Conservation (phyloP, 805 yeast genomes). For the Monosporozyma aerobia region DNA sequence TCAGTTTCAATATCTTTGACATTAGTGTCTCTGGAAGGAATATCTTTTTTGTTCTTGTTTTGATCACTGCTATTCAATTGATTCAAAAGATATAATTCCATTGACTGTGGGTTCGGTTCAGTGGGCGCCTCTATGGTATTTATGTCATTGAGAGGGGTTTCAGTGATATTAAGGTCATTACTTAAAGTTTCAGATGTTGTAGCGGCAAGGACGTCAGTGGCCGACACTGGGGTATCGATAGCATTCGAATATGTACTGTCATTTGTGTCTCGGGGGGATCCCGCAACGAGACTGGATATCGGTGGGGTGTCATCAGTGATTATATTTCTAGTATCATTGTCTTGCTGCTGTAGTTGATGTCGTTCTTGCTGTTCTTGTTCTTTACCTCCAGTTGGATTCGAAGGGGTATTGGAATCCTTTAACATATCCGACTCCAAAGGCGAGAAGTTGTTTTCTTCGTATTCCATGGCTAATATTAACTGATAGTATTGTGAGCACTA, state of each 20-base stretch:
- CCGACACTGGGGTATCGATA: background rate
- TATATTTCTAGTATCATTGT: background rate
- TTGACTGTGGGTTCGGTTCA: background rate
- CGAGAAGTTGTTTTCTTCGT: conserved; percentile 10
- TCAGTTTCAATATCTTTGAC: background rate
- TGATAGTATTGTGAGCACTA: background rate
- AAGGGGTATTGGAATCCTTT: background rate
- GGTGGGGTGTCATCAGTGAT: too few species aligned
- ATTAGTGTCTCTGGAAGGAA: background rate
- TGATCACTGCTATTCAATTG: conserved; percentile 1
- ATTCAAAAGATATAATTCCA: conserved; percentile 5
- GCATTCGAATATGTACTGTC: background rate
- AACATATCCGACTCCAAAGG: conserved; percentile 13
- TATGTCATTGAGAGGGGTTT: background rate
- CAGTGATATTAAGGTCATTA: background rate
- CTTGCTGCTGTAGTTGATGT: too few species aligned
- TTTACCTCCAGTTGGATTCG: background rate
- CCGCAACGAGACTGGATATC: too few species aligned
- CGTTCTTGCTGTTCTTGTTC: background rate
- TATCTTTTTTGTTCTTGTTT: background rate
- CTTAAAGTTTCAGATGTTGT: background rate
- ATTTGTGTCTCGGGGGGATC: background rate
- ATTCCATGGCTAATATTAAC: background rate
- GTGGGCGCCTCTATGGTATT: background rate
- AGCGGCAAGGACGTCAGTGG: background rate